These are phyloP conservation scores for Coemansia sp. DNA, from an alignment of 192 early-diverging fungal species.

Conservation along the genomic window DNA sequence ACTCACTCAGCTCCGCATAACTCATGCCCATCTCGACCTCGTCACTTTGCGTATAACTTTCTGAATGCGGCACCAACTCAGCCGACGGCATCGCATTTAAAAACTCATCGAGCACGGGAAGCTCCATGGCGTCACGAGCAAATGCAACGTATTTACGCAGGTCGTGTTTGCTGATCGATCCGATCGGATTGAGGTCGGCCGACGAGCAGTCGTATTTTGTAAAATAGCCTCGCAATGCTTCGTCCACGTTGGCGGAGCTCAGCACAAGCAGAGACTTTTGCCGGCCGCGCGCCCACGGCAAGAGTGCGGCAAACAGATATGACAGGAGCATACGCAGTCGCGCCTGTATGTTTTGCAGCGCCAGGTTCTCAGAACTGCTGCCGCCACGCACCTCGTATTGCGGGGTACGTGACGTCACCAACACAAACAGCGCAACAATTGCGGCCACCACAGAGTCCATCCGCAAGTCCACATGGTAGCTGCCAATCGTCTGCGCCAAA, in stretches of 20 bases:
- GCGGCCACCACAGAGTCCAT: constrained; percentile 84
- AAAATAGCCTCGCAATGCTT: constrained; percentile 93
- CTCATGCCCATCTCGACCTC: constrained; percentile 99
- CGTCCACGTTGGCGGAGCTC: constrained; percentile 97
- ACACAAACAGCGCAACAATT: constrained; percentile 71
- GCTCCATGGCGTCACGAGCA: constrained; percentile 60
- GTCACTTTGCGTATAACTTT: constrained; percentile 80
- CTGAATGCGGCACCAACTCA: constrained; percentile 91
- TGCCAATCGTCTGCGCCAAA: constrained; percentile 80
- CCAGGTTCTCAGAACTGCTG: constrained; percentile 81
- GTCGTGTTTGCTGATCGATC: constrained; percentile 88
- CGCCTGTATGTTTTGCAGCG: constrained; percentile 97
- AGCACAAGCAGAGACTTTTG: constrained; percentile 78
- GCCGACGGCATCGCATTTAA: constrained; percentile 88
- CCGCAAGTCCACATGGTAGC: constrained; percentile 87
- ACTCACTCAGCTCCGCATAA: constrained; percentile 89
- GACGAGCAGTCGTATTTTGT: constrained; percentile 99
- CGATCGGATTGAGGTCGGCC: constrained; percentile 97
- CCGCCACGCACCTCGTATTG: constrained; percentile 85
- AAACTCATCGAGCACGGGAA: constrained; percentile 75
- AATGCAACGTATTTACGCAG: constrained; percentile 80
- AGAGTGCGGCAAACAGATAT: constrained; percentile 92
- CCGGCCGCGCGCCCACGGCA: constrained; percentile 76
- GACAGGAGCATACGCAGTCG: constrained; percentile 92
- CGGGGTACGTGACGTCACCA: constrained; percentile 75